Base-by-base conservation (phyloP, 2,329 filamentous ascomycete genomes). In the Xylaria multiplex region DNA sequence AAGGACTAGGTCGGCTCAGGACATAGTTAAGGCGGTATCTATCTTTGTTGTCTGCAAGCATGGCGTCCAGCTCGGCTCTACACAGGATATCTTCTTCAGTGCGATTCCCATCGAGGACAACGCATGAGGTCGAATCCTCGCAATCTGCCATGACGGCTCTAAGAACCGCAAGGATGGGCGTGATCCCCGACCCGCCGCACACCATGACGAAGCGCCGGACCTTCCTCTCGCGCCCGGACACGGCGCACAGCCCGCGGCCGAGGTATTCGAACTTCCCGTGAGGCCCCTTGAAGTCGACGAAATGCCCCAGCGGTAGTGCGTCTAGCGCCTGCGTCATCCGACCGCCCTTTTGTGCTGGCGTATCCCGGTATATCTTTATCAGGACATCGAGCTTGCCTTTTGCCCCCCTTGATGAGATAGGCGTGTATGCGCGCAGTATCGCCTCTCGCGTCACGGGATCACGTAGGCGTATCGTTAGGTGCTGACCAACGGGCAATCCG, bases 351-450 rank as follows among this genome's bases (percentile, higher is more conserved):
- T 77, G 79, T 3, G 81, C 82, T 1, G 82, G 77, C 0, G 83
- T 86, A 58, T 89, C 86, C 69, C 87, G 86, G 81, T 97, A 97
- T 19, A 97, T 82, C 77, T 97, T 97, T 72, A 97, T 83, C 0
- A 97, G 85, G 0, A 97, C 82, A 57, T 94, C 87, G 32, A 97
- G 81, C 58, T 79, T 84, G 0, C 93, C 93, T 64, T 81, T 80
- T 24, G 88, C 83, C 0, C 78, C 79, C 2, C 71, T 84, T 57
- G 91, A 84, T 0, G 92, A 94, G 32, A 96, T 87, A 0, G 93
- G 94, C 0, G 94, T 97, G 80, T 97, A 97, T 6, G 92, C 89
- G 24, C 94, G 87, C 72, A 97, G 93, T 71, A 97, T 90, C 37
- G 89, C 84, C 74, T 95, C 91, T 52, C 83, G 82, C 0, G 88